Evolutionary conservation across 2,329 filamentous ascomycete genomes (phyloP), one percentile per base, ranked within the genome.

Genomic region (Neobulgaria alba): DNA sequence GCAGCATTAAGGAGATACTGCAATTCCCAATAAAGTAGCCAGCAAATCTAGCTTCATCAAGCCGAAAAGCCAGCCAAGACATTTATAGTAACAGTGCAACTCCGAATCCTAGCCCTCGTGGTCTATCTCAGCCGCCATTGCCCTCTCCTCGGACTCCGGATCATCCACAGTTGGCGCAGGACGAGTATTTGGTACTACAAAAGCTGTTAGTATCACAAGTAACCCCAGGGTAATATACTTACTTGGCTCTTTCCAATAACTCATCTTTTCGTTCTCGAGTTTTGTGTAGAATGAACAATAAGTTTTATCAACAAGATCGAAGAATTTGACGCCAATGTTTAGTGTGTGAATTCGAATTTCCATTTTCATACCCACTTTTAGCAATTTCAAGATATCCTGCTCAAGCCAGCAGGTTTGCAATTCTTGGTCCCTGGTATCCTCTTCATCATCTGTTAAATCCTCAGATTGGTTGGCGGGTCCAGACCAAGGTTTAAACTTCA

Each of bases 201-300:
- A 10, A 7, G 5, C 5, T 23, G n/a, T 49, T 33, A 48, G 37
- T 36, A 26, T 15, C 3, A 10, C 9, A 8, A 16, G 20, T 20
- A n/a, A 17, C 17, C 15, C 2, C 7, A 19, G 16, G 12, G 7
- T 16, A 29, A 21, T 29, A 10, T 33, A 26, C 48, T 43, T 42
- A 57, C 56, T 47, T 30, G 80, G 79, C 17, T 72, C 62, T 58
- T 78, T 84, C 71, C 75, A 88, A 14, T 68, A 60, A 16, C 68
- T 53, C 79, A 89, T 84, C 49, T 84, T 63, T 50, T 81, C 75
- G 57, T 89, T 85, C 1, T 75, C 71, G 18, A 88, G 63, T 42
- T 77, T 75, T 0, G 67, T 72, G 55, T 83, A 77, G 56, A 83
- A 85, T 0, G 72, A 73, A 3, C 76, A 76, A 42, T 73, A 71